Evolutionary conservation across 176 grass and related monocot species (phyloP).

Genomic region (Tuctoria greenei): DNA sequence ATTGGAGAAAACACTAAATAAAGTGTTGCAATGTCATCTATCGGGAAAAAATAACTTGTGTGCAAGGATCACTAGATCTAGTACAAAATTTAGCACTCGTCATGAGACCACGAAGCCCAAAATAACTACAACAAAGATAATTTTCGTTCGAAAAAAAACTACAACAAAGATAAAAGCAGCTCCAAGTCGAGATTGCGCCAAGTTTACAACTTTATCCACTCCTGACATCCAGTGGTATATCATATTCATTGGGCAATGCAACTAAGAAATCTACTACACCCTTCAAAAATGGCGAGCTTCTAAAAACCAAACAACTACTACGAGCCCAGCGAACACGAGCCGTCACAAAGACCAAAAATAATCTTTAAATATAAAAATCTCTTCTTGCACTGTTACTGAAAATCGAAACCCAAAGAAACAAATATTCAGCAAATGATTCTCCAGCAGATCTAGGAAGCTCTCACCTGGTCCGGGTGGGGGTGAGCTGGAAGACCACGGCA

Average conservation of each 20-base stretch:
- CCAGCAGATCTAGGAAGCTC: conserved; percentile 41
- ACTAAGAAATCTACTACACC: neutral
- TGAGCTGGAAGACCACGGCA: conserved; percentile 86
- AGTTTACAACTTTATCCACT: neutral
- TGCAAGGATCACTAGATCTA: conserved; percentile 28
- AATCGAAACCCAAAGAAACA: conserved; percentile 4
- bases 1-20: conserved; percentile 15
- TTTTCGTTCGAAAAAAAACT: too few species aligned
- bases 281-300: conserved; percentile 3
- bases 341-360: neutral
- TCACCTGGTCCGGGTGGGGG: conserved; percentile 89
- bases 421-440: conserved; percentile 10
- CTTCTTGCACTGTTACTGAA: conserved; percentile 14
- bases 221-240: neutral
- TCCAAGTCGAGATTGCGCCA: neutral
- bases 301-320: neutral
- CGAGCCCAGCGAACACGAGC: neutral
- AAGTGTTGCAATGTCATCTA: conserved; percentile 2
- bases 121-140: conserved; percentile 17
- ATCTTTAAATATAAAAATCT: conserved; percentile 18
- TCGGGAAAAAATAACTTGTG: neutral
- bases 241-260: neutral
- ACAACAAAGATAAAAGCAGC: conserved; percentile 24
- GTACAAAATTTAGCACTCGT: conserved; percentile 2
- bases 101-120: conserved; percentile 10